Percentiles rank a stretch among this genome's conserved stretches.
phyloP scores from a whole-genome alignment of 2,329 filamentous ascomycete genomes.

The Whalleya microplaca region DNA sequence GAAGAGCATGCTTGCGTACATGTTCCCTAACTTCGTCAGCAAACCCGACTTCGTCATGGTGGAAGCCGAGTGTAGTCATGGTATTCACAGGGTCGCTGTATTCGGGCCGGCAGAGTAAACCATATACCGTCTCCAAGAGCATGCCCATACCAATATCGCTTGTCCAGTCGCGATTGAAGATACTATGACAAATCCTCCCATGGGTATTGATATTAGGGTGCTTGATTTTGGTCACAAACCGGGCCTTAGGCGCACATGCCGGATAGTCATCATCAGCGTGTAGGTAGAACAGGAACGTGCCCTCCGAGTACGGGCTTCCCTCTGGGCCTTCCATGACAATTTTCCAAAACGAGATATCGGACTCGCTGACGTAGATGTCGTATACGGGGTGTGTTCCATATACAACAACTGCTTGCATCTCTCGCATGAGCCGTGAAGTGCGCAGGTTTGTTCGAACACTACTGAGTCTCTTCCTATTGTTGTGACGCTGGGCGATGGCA shows the following conservation, averaged over 20 bases:
- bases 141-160: slow-evolving; percentile 23
- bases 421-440: background rate
- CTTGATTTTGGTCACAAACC: slow-evolving; percentile 79
- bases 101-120: slow-evolving; percentile 21
- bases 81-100: slow-evolving; percentile 18
- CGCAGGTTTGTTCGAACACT: background rate
- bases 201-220: slow-evolving; percentile 80
- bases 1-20: background rate
- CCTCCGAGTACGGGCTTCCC: slow-evolving; percentile 49
- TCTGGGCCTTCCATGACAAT: slow-evolving; percentile 40
- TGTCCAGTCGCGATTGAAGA: slow-evolving; percentile 26
- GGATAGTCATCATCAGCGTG: slow-evolving; percentile 80
- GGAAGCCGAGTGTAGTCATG: background rate
- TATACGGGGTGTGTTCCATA: background rate
- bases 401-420: background rate
- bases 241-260: slow-evolving; percentile 77
- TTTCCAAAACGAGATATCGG: slow-evolving; percentile 45
- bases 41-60: background rate
- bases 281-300: slow-evolving; percentile 75
- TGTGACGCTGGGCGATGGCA: background rate
- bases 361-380: slow-evolving; percentile 44
- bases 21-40: background rate
- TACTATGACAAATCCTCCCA: slow-evolving; percentile 68
- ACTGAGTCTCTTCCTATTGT: background rate
- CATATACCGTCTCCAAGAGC: slow-evolving; percentile 23